Evolutionary conservation across 495 filamentous ascomycete genomes (phyloP).

Genomic region (Penicillium dipodomyicola): DNA sequence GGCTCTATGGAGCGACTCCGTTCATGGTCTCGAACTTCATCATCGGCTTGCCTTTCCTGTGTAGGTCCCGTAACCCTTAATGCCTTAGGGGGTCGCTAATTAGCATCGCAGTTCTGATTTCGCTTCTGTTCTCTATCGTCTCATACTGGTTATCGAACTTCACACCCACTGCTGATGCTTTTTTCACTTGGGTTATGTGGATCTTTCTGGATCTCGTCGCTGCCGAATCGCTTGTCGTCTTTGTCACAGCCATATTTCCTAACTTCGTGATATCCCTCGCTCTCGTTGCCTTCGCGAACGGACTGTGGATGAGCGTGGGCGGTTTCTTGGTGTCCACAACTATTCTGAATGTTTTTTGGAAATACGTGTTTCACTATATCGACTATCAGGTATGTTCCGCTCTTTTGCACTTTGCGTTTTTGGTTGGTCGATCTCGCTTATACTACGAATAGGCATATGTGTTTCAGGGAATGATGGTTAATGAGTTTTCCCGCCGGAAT

Average conservation of each 20-base stretch:
- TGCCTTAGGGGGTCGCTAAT: no score
- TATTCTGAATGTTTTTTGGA: conserved; percentile 76
- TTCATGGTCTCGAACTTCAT: conserved; percentile 78
- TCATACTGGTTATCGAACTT: conserved; percentile 81
- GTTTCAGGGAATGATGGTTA: conserved; percentile 89
- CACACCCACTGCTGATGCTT: conserved; percentile 58
- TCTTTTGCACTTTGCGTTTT: neutral
- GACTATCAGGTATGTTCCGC: conserved; percentile 60
- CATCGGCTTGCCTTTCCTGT: conserved; percentile 75
- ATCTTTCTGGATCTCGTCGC: conserved; percentile 80
- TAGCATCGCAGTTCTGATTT: conserved; percentile 67
- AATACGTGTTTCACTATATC: conserved; percentile 80
- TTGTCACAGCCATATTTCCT: conserved; percentile 68
- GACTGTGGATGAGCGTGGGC: conserved; percentile 80
- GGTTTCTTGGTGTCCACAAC: conserved; percentile 71
- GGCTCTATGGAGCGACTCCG: conserved; percentile 68
- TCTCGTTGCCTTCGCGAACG: conserved; percentile 76
- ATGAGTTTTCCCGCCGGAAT: conserved; percentile 64
- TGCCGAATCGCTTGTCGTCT: conserved; percentile 75
- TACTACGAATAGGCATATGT: conserved; percentile 55
- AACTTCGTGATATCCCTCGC: conserved; percentile 76
- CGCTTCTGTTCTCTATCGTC: conserved; percentile 68
- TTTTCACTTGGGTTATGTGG: conserved; percentile 82
- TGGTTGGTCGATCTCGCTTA: neutral
- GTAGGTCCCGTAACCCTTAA: conserved; percentile 20